A percentile compares a stretch with the other conserved stretches of the same genome.
phyloP scores from a whole-genome alignment of 192 early-diverging fungal species.

The Gaertneriomyces semiglobifer region DNA sequence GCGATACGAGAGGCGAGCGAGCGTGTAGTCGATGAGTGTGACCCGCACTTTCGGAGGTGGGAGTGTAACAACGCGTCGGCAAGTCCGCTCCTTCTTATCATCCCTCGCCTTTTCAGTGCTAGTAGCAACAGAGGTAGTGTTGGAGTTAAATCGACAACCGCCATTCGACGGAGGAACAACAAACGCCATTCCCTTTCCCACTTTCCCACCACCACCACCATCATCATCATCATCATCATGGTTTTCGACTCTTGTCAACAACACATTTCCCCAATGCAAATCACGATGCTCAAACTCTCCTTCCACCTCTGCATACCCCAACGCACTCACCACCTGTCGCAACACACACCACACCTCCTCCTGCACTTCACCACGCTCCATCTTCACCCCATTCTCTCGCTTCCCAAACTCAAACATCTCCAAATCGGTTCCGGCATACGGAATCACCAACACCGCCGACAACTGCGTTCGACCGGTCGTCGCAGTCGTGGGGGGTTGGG shows the following conservation, averaged over 20 bases:
- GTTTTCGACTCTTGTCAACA: constrained; percentile 20
- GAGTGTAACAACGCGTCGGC: too few relatives aligned
- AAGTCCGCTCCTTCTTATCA: too few relatives aligned
- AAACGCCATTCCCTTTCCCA: neutral
- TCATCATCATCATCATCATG: constrained; percentile 7
- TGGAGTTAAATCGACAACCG: too few relatives aligned
- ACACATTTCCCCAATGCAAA: constrained; percentile 54
- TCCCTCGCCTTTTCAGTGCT: too few relatives aligned
- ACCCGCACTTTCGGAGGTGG: too few relatives aligned
- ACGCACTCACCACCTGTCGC: constrained; percentile 59
- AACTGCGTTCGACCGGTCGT: constrained; percentile 50
- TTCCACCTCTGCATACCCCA: constrained; percentile 39
- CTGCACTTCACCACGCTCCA: too few relatives aligned
- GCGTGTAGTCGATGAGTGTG: too few relatives aligned
- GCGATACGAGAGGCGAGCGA: too few relatives aligned
- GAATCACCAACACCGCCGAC: constrained; percentile 69
- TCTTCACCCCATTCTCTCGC: too few relatives aligned
- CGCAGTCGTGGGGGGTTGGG: too few relatives aligned
- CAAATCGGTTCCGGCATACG: constrained; percentile 72
- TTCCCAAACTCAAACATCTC: constrained; percentile 55
- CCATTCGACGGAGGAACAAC: neutral
- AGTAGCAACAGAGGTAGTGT: too few relatives aligned
- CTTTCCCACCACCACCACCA: neutral
- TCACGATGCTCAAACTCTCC: constrained; percentile 51
- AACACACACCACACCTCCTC: constrained; percentile 56